Percentiles rank a stretch among this genome's conserved stretches.
These are phyloP conservation scores for Rhodosorus marinus DNA, from an alignment of 23 red algal species.

Conservation along the genomic window DNA sequence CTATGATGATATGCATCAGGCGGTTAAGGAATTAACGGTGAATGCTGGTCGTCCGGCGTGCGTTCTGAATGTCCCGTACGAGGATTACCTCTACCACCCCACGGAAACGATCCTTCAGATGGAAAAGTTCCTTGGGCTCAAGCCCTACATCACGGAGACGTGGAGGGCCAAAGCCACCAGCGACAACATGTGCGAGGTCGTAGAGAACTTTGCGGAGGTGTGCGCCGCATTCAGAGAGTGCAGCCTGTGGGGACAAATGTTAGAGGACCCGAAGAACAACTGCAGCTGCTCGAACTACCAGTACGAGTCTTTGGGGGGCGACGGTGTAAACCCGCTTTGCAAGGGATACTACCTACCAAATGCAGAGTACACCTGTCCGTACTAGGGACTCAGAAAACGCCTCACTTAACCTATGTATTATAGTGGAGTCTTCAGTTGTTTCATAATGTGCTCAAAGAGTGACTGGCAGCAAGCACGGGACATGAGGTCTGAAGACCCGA, in stretches of 20 bases:
- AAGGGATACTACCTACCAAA: too few relatives aligned
- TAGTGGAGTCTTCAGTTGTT: too few relatives aligned
- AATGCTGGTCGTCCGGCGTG: constrained; percentile 3
- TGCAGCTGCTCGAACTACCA: background rate
- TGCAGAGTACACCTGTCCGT: too few relatives aligned
- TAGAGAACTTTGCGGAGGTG: constrained; percentile 25
- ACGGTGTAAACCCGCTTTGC: too few relatives aligned
- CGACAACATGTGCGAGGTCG: constrained; percentile 23
- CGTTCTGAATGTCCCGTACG: constrained; percentile 25
- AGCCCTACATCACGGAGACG: constrained; percentile 3
- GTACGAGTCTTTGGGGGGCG: background rate
- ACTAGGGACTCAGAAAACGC: too few relatives aligned
- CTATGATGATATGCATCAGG: constrained; percentile 4
- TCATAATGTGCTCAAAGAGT: too few relatives aligned
- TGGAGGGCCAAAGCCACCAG: constrained; percentile 15
- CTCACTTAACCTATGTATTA: too few relatives aligned
- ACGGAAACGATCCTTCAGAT: constrained; percentile 22
- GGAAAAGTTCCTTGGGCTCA: constrained; percentile 25
- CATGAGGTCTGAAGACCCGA: too few relatives aligned
- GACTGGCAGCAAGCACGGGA: too few relatives aligned
- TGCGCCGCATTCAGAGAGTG: constrained; percentile 32
- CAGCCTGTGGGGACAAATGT: constrained; percentile 1
- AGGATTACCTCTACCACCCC: constrained; percentile 29
- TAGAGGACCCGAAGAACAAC: constrained; percentile 20
- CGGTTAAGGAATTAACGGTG: too few relatives aligned